A percentile compares a stretch with the other conserved stretches of the same genome.
phyloP scores from a whole-genome alignment of 2,329 filamentous ascomycete species.

The Didymosphaeria variabile region DNA sequence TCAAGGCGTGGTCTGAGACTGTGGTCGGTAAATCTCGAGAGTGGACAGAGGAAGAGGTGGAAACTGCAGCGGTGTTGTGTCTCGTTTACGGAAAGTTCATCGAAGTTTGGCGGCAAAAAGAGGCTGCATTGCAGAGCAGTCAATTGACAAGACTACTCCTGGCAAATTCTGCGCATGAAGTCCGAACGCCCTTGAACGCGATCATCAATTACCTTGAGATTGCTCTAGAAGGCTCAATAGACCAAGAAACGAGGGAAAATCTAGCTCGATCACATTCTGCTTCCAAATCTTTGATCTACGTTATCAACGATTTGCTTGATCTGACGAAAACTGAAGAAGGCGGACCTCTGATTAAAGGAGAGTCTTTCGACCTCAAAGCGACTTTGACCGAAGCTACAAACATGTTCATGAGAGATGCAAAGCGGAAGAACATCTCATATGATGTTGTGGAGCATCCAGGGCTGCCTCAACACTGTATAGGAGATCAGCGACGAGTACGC shows the following conservation, averaged over 20 bases:
- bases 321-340: constrained; percentile 89
- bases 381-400: constrained; percentile 82
- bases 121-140: constrained; percentile 81
- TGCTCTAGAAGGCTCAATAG: constrained; percentile 80
- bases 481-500: constrained; percentile 81
- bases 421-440: constrained; percentile 77
- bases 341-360: constrained; percentile 78
- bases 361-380: constrained; percentile 75
- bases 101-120: constrained; percentile 91
- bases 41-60: constrained; percentile 88
- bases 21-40: constrained; percentile 84
- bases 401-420: constrained; percentile 76
- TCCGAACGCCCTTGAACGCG: constrained; percentile 88
- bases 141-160: constrained; percentile 80
- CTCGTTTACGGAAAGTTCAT: constrained; percentile 91
- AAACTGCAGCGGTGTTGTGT: constrained; percentile 87
- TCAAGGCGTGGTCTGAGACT: constrained; percentile 82
- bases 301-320: constrained; percentile 91
- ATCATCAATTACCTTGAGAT: constrained; percentile 97
- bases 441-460: constrained; percentile 73
- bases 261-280: constrained; percentile 85
- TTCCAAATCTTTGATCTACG: constrained; percentile 90
- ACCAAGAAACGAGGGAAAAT: constrained; percentile 85
- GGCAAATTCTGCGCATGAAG: constrained; percentile 90
- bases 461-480: constrained; percentile 75